Percentiles rank a stretch among this genome's conserved stretches.
Conservation (phyloP, 2,329 filamentous ascomycete species). For the Claviceps lovelessii region DNA sequence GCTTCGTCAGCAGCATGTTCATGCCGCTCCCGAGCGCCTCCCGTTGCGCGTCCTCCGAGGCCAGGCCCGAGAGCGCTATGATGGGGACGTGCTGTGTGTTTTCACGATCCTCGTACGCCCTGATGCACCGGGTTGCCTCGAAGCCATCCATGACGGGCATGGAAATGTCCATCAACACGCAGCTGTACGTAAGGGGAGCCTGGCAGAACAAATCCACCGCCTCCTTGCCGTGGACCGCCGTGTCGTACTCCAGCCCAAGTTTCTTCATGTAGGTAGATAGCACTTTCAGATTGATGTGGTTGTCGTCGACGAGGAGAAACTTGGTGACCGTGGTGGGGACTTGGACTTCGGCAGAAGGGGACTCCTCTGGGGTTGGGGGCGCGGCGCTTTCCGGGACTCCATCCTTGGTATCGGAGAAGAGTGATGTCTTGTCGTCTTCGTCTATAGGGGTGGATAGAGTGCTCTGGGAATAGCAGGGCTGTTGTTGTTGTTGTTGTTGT, state of each 20-base stretch:
- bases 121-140: conserved; percentile 30
- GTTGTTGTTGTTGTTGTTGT: not conserved
- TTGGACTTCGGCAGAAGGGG: not conserved
- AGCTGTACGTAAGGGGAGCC: conserved; percentile 7
- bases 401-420: not conserved
- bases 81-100: conserved; percentile 27
- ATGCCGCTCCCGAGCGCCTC: conserved; percentile 36
- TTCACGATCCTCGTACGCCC: conserved; percentile 30
- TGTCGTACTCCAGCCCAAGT: conserved; percentile 10
- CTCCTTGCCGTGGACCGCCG: conserved; percentile 15
- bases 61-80: conserved; percentile 36
- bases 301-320: conserved; percentile 21
- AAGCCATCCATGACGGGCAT: conserved; percentile 41
- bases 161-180: conserved; percentile 30
- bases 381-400: not conserved
- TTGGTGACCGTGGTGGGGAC: not conserved
- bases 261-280: conserved; percentile 16
- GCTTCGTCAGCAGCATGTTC: conserved; percentile 38
- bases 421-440: not conserved
- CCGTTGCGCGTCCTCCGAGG: conserved; percentile 30
- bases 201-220: conserved; percentile 12
- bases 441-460: not conserved
- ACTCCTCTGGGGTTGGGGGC: not conserved
- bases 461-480: not conserved
- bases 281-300: conserved; percentile 21